Evolutionary conservation across 2,329 filamentous ascomycete species (phyloP).

Genomic region (Cordyceps pruinosa): DNA sequence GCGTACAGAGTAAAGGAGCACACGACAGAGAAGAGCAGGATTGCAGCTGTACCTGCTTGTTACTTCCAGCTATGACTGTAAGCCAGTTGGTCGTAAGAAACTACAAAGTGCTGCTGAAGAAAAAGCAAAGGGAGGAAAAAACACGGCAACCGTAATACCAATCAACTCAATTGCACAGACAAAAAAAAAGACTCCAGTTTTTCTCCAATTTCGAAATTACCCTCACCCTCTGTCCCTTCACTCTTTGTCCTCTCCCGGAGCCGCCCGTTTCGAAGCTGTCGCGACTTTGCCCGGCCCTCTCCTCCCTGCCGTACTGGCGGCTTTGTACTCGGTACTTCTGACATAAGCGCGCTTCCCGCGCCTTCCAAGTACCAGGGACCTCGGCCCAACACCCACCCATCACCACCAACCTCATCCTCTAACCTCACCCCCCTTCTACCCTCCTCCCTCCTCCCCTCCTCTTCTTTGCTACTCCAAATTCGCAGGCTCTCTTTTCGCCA

Average conservation of each 20-base stretch:
- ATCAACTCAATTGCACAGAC: background rate
- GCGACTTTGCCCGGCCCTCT: slow-evolving; percentile 7
- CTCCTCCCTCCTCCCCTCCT: background rate
- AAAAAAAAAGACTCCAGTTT: background rate
- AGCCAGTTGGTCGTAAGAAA: background rate
- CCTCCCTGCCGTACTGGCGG: background rate
- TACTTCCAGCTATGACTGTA: too few relatives aligned
- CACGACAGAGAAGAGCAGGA: too few relatives aligned
- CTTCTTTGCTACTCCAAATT: background rate
- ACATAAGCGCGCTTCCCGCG: background rate
- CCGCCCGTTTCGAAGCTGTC: slow-evolving; percentile 2
- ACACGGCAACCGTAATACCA: background rate
- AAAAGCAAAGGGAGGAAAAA: background rate
- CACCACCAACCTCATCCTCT: background rate
- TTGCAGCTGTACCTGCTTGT: too few relatives aligned
- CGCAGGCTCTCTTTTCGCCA: background rate
- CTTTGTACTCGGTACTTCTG: background rate
- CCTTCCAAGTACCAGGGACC: background rate
- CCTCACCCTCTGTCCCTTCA: background rate
- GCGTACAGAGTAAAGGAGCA: background rate
- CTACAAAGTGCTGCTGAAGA: background rate
- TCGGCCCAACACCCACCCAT: background rate
- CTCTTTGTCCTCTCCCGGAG: slow-evolving; percentile 4
- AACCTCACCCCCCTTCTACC: background rate
- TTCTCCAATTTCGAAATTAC: slow-evolving; percentile 3